Evolutionary conservation across 2,329 filamentous ascomycete species (phyloP), one percentile per base, ranked within the genome.

Genomic region (Biscogniauxia marginata): DNA sequence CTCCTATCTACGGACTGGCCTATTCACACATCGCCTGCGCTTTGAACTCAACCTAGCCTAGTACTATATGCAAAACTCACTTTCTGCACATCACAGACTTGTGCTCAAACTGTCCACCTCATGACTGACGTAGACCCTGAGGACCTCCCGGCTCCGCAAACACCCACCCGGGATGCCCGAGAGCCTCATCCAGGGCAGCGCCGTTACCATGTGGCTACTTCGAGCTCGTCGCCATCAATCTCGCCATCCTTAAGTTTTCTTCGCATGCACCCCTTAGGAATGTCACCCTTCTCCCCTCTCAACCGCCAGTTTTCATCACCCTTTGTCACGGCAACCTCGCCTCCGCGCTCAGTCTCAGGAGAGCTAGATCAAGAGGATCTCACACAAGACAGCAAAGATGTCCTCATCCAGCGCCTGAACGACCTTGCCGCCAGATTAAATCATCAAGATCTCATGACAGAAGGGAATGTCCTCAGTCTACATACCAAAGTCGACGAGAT

Each of bases 401-500:
- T 77, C 21, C 74, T 84, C 52, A 75, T 81, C n/a, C 69, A 74
- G 50, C 71, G 73, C 46, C 65, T 79, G 7, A 67, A 66, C 51
- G 63, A 66, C 20, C 59, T 69, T 34, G 62, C 67, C 11, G 58
- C 63, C 34, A 60, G 60, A 44, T 50, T 71, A 7, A 62, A 50
- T 25, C 58, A 56, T 18, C 60, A 65, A 24, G 59, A 64, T 16
- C 48, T 64, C 51, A 46, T 71, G 45, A 52, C 67, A 13, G 66
- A 65, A 19, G 66, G 67, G 7, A 70, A 64, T 51, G 60, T 79
- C 34, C 68, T 70, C 49, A 61, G 67, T 39, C 67, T 79, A 34
- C 75, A 78, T 53, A 66, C 68, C 25, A 75, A 72, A 59, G 73
- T 79, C 11, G 73, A 77, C 57, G 75, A 77, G 56, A 75, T 79